These are phyloP conservation scores for Globisporangium yorkense DNA, from an alignment of 352 stramenopile genomes.

Conservation along the genomic window DNA sequence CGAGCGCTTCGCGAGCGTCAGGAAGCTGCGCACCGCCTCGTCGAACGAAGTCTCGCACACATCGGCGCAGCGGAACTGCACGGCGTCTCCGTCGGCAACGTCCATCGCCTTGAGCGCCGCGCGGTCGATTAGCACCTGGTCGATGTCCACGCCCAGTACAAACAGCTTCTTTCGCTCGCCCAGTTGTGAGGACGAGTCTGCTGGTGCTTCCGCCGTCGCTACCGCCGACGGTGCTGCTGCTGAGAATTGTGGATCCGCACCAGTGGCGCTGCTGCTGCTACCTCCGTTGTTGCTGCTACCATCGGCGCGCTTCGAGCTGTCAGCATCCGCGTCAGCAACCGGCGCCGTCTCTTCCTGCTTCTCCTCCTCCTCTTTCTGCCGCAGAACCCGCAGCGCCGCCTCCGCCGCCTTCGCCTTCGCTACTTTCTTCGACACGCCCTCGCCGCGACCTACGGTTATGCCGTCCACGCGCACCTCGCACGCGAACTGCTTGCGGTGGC, in stretches of 20 bases:
- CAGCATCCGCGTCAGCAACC: background rate
- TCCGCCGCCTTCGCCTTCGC: slow-evolving; percentile 70
- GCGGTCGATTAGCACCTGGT: slow-evolving; percentile 55
- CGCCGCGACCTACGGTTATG: slow-evolving; percentile 33
- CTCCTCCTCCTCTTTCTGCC: background rate
- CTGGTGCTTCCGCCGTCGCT: background rate
- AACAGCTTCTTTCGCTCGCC: slow-evolving; percentile 33
- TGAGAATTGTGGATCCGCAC: too few species aligned
- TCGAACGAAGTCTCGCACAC: slow-evolving; percentile 46
- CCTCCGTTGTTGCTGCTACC: background rate
- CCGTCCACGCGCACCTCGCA: slow-evolving; percentile 56
- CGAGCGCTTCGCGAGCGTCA: slow-evolving; percentile 35
- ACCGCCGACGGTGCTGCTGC: background rate
- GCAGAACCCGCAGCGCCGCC: slow-evolving; percentile 26
- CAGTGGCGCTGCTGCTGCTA: background rate
- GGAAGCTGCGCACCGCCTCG: slow-evolving; percentile 32
- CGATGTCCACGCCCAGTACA: slow-evolving; percentile 70
- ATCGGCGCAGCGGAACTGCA: slow-evolving; percentile 55
- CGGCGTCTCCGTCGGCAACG: slow-evolving; percentile 19
- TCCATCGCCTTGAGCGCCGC: slow-evolving; percentile 37
- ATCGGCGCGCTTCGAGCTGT: background rate
- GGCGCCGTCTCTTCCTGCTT: background rate
- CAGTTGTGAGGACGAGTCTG: slow-evolving; percentile 9
- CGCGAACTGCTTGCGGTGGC: slow-evolving; percentile 52
- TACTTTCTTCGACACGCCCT: slow-evolving; percentile 79